A percentile compares a stretch with the other conserved stretches of the same genome.
Evolutionary conservation across 2,329 filamentous ascomycete genomes (phyloP).

Genomic region (Chaetomium strumarium): DNA sequence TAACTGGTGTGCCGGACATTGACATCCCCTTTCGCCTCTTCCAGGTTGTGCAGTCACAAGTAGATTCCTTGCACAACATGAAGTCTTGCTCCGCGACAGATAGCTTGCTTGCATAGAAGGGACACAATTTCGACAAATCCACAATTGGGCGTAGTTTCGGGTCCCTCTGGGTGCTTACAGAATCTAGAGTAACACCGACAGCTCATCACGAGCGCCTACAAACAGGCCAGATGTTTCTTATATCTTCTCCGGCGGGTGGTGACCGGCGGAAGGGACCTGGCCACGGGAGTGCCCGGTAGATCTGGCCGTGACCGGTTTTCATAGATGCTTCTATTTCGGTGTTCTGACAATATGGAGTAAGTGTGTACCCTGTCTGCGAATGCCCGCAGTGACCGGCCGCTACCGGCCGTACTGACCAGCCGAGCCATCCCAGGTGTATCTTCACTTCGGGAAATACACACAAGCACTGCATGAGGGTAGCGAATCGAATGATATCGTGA

Average conservation of each 20-base stretch:
- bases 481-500: not conserved
- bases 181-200: not conserved
- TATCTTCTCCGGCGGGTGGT: not conserved
- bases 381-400: not conserved
- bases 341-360: not conserved
- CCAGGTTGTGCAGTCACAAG: not conserved
- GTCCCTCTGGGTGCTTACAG: not conserved
- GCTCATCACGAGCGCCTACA: not conserved
- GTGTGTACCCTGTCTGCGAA: not conserved
- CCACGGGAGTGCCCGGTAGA: not conserved
- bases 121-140: too few relatives aligned
- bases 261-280: not conserved
- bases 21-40: not conserved
- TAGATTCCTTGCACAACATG: not conserved
- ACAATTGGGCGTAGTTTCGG: too few relatives aligned
- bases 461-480: not conserved
- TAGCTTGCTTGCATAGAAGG: not conserved
- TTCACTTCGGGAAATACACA: not conserved
- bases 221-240: not conserved
- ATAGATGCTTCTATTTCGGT: slow-evolving; percentile 3
- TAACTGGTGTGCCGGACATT: not conserved
- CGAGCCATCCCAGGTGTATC: too few relatives aligned
- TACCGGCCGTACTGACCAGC: not conserved
- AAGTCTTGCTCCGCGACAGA: not conserved
- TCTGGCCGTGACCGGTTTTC: not conserved